phyloP scores from a whole-genome alignment of 805 yeast species.

The Candida tibetensis region DNA sequence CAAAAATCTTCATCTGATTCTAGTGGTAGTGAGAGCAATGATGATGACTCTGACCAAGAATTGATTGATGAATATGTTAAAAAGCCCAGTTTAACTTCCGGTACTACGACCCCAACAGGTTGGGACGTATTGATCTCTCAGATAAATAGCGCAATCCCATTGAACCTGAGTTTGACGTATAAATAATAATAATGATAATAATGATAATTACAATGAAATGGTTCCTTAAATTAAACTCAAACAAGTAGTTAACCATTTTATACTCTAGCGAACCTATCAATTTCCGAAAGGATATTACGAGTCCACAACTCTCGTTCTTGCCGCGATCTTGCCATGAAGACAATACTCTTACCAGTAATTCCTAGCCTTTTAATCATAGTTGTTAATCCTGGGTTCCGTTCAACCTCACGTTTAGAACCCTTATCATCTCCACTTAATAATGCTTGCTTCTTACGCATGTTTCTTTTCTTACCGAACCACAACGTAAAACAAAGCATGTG shows the following conservation, averaged over 20 bases:
- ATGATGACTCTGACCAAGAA: constrained; percentile 21
- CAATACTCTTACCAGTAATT: constrained; percentile 62
- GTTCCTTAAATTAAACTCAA: too few relatives aligned
- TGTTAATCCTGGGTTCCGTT: constrained; percentile 42
- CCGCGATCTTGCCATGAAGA: constrained; percentile 77
- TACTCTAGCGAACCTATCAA: constrained; percentile 37
- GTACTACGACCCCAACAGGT: constrained; percentile 1
- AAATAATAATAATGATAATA: too few relatives aligned
- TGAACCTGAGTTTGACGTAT: too few relatives aligned
- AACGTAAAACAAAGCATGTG: constrained; percentile 72
- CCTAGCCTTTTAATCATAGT: constrained; percentile 56
- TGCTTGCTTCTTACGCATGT: constrained; percentile 24
- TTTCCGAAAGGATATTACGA: constrained; percentile 38
- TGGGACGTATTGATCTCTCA: constrained; percentile 17
- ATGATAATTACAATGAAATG: too few relatives aligned
- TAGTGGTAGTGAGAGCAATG: constrained; percentile 10
- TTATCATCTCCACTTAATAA: background rate
- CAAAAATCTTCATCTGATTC: too few relatives aligned
- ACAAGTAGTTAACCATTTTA: too few relatives aligned
- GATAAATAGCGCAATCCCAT: constrained; percentile 15
- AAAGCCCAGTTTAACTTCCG: background rate
- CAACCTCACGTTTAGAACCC: background rate
- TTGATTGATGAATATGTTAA: constrained; percentile 13
- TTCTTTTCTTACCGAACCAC: constrained; percentile 73
- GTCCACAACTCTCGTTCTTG: constrained; percentile 89